Conservation (phyloP, 441 rosid species). For the Flueggea neowawraea region DNA sequence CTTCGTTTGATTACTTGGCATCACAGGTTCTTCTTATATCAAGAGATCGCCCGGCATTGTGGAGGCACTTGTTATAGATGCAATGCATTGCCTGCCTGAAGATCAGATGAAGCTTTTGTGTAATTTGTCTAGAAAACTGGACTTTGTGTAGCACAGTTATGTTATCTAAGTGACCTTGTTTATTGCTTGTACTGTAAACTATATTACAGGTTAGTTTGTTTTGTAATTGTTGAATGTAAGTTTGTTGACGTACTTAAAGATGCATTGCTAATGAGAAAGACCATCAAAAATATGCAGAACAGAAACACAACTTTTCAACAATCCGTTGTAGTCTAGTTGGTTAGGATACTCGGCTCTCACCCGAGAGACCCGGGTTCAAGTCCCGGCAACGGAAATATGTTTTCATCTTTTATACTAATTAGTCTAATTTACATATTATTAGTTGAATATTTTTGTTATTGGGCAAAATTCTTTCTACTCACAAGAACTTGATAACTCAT, state of each 20-base stretch:
- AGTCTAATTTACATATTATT: too few species aligned
- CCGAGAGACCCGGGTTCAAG: constrained; percentile 88
- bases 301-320: not conserved
- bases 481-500: too few species aligned
- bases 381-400: constrained; percentile 56
- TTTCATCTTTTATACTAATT: not conserved
- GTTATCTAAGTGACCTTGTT: too few species aligned
- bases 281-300: too few species aligned
- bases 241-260: too few species aligned
- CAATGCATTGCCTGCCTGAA: constrained; percentile 10
- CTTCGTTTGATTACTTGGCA: constrained; percentile 71
- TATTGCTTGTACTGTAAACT: not conserved
- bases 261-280: too few species aligned
- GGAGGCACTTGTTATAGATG: constrained; percentile 50
- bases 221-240: not conserved
- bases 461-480: too few species aligned
- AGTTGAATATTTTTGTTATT: too few species aligned
- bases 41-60: constrained; percentile 85
- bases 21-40: constrained; percentile 84
- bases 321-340: constrained; percentile 95
- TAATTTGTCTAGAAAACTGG: not conserved
- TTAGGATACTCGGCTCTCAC: constrained; percentile 98
- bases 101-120: not conserved
- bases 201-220: not conserved
- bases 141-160: too few species aligned